phyloP scores from a whole-genome alignment of 768 basidiomycete species.

The Tremella fuciformis region DNA sequence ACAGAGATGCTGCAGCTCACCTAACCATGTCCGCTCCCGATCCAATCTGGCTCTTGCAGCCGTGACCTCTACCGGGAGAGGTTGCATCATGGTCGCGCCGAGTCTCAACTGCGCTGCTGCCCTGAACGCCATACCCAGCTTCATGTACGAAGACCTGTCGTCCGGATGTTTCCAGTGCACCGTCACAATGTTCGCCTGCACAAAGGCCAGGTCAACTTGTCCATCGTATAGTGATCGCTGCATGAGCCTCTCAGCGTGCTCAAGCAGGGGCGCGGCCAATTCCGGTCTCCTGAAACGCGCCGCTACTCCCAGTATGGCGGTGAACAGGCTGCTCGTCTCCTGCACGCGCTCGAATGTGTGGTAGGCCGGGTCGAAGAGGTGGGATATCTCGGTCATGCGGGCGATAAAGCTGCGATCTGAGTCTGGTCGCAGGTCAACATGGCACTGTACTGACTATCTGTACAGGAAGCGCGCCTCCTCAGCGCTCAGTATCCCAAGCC shows the following conservation, averaged over 20 bases:
- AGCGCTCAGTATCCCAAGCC: too few species aligned
- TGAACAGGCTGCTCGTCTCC: constrained; percentile 2
- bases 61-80: constrained; percentile 9
- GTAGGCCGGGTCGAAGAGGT: neutral
- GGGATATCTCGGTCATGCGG: too few species aligned
- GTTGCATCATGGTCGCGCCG: too few species aligned
- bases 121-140: constrained; percentile 21
- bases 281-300: constrained; percentile 11
- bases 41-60: constrained; percentile 16
- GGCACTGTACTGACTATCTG: too few species aligned
- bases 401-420: too few species aligned
- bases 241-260: constrained; percentile 17
- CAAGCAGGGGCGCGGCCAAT: neutral
- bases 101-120: too few species aligned
- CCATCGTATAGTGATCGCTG: constrained; percentile 15
- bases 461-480: too few species aligned
- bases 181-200: constrained; percentile 4
- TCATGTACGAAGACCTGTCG: constrained; percentile 22
- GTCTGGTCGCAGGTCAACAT: too few species aligned
- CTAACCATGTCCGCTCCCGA: constrained; percentile 19
- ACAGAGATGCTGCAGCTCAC: constrained; percentile 5
- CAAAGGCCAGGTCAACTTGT: constrained; percentile 4
- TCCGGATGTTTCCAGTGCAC: constrained; percentile 24
- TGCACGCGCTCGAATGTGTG: neutral
- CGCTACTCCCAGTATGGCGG: neutral